phyloP scores from a whole-genome alignment of 2,329 filamentous ascomycete species.

The Ambrosiella beaveri region DNA sequence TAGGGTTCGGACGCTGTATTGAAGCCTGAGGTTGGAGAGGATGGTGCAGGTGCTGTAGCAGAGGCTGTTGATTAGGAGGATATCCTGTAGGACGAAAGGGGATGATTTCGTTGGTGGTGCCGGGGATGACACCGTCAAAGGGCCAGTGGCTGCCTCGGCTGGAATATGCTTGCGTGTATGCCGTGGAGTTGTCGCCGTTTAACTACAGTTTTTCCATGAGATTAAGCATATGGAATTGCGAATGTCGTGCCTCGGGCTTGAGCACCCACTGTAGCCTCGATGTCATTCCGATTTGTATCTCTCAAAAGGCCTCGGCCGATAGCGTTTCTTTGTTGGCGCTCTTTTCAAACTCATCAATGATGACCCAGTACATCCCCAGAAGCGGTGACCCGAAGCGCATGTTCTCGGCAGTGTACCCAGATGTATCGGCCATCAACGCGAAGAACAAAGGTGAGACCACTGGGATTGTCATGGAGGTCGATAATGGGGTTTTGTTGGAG shows the following conservation, averaged over 20 bases:
- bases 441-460: neutral
- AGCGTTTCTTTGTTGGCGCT: neutral
- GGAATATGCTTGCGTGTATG: neutral
- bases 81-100: neutral
- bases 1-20: neutral
- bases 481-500: neutral
- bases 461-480: neutral
- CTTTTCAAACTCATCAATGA: neutral
- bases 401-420: neutral
- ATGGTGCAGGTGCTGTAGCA: neutral
- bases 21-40: neutral
- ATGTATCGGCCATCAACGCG: neutral
- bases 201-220: no score
- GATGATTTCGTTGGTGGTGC: neutral
- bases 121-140: neutral
- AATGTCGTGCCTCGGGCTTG: no score
- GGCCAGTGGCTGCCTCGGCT: neutral
- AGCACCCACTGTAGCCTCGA: no score
- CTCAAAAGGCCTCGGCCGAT: no score
- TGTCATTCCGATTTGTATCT: no score
- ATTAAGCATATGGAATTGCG: neutral
- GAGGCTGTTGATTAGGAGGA: neutral
- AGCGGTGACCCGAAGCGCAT: neutral
- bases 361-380: neutral
- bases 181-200: neutral